Evolutionary conservation across 1,284 basidiomycete genomes (phyloP).

Genomic region (Cystobasidium pallidum): DNA sequence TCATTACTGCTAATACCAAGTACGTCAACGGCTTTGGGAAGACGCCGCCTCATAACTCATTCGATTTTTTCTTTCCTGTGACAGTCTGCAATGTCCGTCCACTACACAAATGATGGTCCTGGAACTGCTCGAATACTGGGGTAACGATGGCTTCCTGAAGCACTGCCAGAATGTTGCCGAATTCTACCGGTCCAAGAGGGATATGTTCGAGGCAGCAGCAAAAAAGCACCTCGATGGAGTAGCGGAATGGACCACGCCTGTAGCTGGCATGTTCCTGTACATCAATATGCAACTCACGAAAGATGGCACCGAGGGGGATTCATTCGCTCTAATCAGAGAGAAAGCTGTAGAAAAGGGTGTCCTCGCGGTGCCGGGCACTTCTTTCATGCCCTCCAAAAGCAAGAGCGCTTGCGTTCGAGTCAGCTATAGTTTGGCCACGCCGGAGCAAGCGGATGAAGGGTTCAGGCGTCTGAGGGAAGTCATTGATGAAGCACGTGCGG

Average conservation of each 20-base stretch:
- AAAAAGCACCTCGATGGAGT: constrained; percentile 72
- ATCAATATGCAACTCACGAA: constrained; percentile 50
- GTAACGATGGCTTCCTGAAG: constrained; percentile 67
- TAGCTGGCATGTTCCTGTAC: constrained; percentile 67
- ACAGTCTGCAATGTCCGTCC: constrained; percentile 54
- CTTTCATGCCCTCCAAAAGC: constrained; percentile 74
- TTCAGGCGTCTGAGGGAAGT: constrained; percentile 69
- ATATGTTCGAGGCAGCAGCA: constrained; percentile 77
- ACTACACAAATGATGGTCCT: constrained; percentile 76
- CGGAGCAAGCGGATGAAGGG: constrained; percentile 73
- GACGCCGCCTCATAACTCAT: too few species aligned
- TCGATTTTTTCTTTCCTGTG: background rate
- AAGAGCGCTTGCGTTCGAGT: constrained; percentile 75
- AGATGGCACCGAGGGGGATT: constrained; percentile 65
- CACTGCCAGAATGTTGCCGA: constrained; percentile 71
- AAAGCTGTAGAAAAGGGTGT: constrained; percentile 81
- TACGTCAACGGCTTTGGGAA: background rate
- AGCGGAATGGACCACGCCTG: constrained; percentile 80
- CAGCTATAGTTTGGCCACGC: constrained; percentile 74
- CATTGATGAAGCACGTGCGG: constrained; percentile 57
- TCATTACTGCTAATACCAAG: constrained; percentile 62
- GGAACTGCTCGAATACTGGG: constrained; percentile 72
- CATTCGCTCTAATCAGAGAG: constrained; percentile 72
- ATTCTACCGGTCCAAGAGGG: constrained; percentile 78
- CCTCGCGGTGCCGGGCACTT: constrained; percentile 74